These are phyloP conservation scores for Lepidium aucheri DNA, from an alignment of 345 rosid genomes.

Conservation along the genomic window DNA sequence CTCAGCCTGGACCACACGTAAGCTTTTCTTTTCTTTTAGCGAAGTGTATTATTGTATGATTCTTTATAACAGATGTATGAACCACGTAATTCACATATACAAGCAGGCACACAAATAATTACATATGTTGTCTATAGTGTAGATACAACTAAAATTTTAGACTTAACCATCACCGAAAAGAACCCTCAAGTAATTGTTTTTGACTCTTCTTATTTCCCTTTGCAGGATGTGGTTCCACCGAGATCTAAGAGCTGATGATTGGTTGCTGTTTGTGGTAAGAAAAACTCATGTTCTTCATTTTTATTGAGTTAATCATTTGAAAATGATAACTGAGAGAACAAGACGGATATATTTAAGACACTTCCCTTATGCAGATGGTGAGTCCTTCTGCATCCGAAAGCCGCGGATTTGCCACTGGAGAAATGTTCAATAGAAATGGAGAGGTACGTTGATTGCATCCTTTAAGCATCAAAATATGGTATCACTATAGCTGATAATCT, in stretches of 20 bases:
- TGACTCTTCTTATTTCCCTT: background rate
- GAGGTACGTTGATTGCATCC: constrained; percentile 40
- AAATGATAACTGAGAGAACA: background rate
- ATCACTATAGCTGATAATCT: background rate
- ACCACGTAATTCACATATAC: background rate
- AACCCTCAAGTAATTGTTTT: background rate
- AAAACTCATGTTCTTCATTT: background rate
- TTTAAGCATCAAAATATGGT: background rate
- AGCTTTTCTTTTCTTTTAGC: constrained; percentile 21
- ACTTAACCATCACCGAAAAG: background rate
- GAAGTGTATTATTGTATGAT: background rate
- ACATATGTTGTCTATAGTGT: background rate
- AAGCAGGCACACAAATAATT: background rate
- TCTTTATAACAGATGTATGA: background rate
- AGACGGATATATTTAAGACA: background rate
- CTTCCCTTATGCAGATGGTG: constrained; percentile 32
- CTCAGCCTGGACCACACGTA: constrained; percentile 94
- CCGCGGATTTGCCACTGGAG: constrained; percentile 64
- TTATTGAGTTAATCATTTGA: background rate
- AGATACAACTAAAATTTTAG: background rate
- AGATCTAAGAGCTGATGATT: constrained; percentile 76
- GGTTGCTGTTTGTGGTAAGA: constrained; percentile 77
- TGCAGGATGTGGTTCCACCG: constrained; percentile 92
- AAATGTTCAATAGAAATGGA: constrained; percentile 72
- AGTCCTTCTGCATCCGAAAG: constrained; percentile 49